Percentiles rank a stretch among this genome's conserved stretches.
Evolutionary conservation across 306 rosid genomes (phyloP).

Genomic region (Biancaea sappan): DNA sequence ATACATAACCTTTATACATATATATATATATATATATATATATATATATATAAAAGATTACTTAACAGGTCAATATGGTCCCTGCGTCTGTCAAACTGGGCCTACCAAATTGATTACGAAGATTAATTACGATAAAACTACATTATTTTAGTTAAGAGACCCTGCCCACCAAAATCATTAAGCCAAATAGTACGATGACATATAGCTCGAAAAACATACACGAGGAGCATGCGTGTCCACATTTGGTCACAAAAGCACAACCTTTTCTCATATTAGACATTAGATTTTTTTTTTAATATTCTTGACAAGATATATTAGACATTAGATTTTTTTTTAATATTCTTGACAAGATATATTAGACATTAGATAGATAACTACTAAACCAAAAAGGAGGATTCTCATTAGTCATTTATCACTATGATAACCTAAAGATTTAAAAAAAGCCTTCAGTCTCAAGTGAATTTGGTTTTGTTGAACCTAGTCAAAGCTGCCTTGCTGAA

Average conservation of each 20-base stretch:
- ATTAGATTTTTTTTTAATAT: no score
- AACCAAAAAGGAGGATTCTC: slow-evolving; percentile 22
- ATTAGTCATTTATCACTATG: slow-evolving; percentile 23
- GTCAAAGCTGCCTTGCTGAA: slow-evolving; percentile 38
- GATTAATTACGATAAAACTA: neutral
- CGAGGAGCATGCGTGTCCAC: slow-evolving; percentile 32
- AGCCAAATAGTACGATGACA: slow-evolving; percentile 50
- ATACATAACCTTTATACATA: no score
- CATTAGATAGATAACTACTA: slow-evolving; percentile 20
- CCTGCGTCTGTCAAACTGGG: no score
- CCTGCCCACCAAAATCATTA: no score
- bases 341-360: no score
- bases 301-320: no score
- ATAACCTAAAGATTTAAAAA: slow-evolving; percentile 27
- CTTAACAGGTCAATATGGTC: no score
- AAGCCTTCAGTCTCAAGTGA: slow-evolving; percentile 24
- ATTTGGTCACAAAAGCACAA: slow-evolving; percentile 36
- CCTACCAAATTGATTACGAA: slow-evolving; percentile 41
- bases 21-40: no score
- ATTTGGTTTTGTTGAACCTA: slow-evolving; percentile 21
- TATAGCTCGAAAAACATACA: slow-evolving; percentile 18
- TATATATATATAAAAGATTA: no score
- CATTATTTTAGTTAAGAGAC: slow-evolving; percentile 2
- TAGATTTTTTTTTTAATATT: no score
- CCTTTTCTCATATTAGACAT: slow-evolving; percentile 30